Base-by-base conservation (phyloP, 371 early-diverging fungal species). In the Mortierella sp. region DNA sequence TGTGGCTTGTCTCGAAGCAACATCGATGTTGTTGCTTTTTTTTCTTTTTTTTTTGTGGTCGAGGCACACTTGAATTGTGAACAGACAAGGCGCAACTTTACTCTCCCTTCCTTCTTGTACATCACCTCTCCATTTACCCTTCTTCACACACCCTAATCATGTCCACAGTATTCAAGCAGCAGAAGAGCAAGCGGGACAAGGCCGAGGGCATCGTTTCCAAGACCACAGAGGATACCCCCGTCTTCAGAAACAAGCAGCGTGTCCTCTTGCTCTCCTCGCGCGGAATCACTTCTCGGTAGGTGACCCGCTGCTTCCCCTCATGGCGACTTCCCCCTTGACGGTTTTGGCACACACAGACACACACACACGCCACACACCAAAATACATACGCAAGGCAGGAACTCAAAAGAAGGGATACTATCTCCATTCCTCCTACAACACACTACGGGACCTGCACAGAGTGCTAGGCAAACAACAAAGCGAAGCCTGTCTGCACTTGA, bases 201-300 rank as follows among this genome's bases (percentile, higher is more conserved):
- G 78, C 78, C 6, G 87, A 88, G 60, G 83, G 72, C 27, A 72
- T 82, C 27, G 76, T 78, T n/a, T 73, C 72, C 24, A 68, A 77
- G 43, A 63, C 27, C n/a, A 18, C 77, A 21, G 83, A 83, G 16
- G 80, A 77, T 3, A 84, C 78, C 74, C 27, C 76, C n/a, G 58
- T 73, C 32, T 80, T 81, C 82, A 79, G 49, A 46, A 84, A 97
- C 89, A 97, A 96, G 88, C 98, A 99, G 88, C 92, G 98, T 74
- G 97, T 98, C 32, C 89, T 99, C 83, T 80, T 97, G 76, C 90
- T 98, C 56, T 94, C 96, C 71, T 97, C 97, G 63, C 94, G 99
- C 51, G 99, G 99, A 75, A 95, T 97, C 74, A 96, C 92, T 71
- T 93, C 88, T 75, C 92, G 97, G 96, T 97, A 93, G 75, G 82